phyloP scores from a whole-genome alignment of 1,139 yeast genomes.

The Magnusiomyces suaveolens region DNA sequence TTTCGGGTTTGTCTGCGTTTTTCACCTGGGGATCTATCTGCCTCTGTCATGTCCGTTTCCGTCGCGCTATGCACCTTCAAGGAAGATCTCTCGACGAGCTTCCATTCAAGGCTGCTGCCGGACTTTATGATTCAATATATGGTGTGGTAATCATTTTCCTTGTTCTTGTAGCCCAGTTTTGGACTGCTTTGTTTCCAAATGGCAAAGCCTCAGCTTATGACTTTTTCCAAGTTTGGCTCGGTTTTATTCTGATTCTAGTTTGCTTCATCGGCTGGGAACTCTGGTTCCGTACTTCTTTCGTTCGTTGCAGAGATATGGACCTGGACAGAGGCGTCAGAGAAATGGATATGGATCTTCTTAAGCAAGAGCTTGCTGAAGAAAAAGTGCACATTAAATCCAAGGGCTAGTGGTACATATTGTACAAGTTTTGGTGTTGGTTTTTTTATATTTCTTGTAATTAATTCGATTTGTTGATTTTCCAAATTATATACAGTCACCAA shows the following conservation, averaged over 20 bases:
- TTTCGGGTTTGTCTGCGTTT: conserved; percentile 70
- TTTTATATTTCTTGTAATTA: background rate
- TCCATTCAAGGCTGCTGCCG: conserved; percentile 61
- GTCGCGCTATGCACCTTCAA: conserved; percentile 59
- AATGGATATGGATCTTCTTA: conserved; percentile 43
- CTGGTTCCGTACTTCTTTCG: conserved; percentile 36
- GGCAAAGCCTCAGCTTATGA: conserved; percentile 36
- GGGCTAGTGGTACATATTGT: conserved; percentile 33
- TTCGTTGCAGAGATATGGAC: conserved; percentile 34
- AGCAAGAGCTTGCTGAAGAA: conserved; percentile 43
- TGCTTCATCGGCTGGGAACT: conserved; percentile 46
- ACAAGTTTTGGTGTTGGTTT: conserved; percentile 39
- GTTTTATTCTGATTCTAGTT: conserved; percentile 42
- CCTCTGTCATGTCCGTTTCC: conserved; percentile 66
- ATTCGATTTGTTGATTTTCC: conserved; percentile 69
- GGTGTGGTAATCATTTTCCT: conserved; percentile 54
- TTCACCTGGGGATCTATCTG: conserved; percentile 78
- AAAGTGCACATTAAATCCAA: conserved; percentile 30
- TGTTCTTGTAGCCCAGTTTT: conserved; percentile 69
- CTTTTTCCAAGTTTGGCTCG: conserved; percentile 48
- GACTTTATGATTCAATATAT: conserved; percentile 57
- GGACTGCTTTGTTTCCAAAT: conserved; percentile 67
- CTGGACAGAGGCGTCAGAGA: conserved; percentile 46
- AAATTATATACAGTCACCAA: too few species aligned
- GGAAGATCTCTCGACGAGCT: conserved; percentile 58